Evolutionary conservation across 1,284 basidiomycete genomes (phyloP).

Genomic region (Hemileia vastatrix): DNA sequence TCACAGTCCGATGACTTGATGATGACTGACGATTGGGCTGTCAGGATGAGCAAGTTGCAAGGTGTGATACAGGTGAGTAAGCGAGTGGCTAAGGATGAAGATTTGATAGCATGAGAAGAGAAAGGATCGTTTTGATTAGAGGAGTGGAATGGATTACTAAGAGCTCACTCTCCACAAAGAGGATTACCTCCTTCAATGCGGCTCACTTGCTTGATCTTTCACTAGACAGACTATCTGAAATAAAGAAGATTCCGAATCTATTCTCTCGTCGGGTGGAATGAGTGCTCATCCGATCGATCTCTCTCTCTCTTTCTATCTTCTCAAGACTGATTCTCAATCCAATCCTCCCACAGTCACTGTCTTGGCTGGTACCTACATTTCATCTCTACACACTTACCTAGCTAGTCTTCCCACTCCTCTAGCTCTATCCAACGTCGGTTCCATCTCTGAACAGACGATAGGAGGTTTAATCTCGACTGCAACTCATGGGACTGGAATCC

Average conservation of each 20-base stretch:
- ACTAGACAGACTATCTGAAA: slow-evolving; percentile 58
- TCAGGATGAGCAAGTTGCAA: slow-evolving; percentile 38
- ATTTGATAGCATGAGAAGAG: not conserved
- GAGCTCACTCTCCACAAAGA: no score
- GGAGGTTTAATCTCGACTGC: slow-evolving; percentile 90
- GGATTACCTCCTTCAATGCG: no score
- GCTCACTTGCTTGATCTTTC: no score
- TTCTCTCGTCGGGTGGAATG: slow-evolving; percentile 23
- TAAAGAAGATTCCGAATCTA: slow-evolving; percentile 56
- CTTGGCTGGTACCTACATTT: slow-evolving; percentile 43
- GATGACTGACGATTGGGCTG: slow-evolving; percentile 38
- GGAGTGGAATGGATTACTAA: slow-evolving; percentile 63
- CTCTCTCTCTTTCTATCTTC: slow-evolving; percentile 21
- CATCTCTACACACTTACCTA: slow-evolving; percentile 48
- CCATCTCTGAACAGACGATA: slow-evolving; percentile 92
- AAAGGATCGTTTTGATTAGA: slow-evolving; percentile 60
- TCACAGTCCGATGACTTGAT: slow-evolving; percentile 79
- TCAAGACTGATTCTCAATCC: not conserved
- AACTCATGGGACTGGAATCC: slow-evolving; percentile 80
- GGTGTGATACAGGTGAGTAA: slow-evolving; percentile 31
- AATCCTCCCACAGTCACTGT: slow-evolving; percentile 53
- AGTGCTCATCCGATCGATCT: slow-evolving; percentile 6
- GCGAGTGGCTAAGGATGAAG: not conserved
- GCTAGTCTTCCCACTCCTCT: slow-evolving; percentile 55
- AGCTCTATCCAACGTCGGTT: slow-evolving; percentile 85